phyloP scores from a whole-genome alignment of 129 eudicot species.

The Apium graveolens region DNA sequence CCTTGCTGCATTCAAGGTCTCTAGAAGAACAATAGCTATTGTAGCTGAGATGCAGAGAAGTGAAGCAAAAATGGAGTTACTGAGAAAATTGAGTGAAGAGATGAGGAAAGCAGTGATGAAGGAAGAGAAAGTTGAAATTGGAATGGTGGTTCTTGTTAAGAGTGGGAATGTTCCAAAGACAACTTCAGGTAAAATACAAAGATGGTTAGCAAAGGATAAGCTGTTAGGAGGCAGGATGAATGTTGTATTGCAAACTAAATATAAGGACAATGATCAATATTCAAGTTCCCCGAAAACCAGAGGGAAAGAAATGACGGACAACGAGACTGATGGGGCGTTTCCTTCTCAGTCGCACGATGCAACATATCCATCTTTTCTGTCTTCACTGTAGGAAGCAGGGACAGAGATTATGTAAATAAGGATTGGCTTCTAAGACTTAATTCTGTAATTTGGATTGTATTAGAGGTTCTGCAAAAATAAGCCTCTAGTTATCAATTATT shows the following conservation, averaged over 20 bases:
- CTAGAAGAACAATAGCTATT: constrained; percentile 19
- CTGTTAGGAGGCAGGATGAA: constrained; percentile 36
- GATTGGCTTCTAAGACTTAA: neutral
- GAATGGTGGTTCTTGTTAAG: constrained; percentile 47
- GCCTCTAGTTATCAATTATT: too few relatives aligned
- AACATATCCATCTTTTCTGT: constrained; percentile 4
- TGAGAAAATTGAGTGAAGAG: constrained; percentile 43
- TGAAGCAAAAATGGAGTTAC: constrained; percentile 15
- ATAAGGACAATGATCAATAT: constrained; percentile 12
- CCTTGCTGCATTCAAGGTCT: constrained; percentile 44
- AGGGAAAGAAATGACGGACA: neutral
- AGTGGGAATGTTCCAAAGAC: constrained; percentile 68
- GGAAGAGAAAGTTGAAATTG: constrained; percentile 40
- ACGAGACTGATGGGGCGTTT: constrained; percentile 1
- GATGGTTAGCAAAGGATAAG: constrained; percentile 71
- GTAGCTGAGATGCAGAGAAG: constrained; percentile 60
- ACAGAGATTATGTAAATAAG: neutral
- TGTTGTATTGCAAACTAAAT: constrained; percentile 41
- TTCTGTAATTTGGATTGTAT: neutral
- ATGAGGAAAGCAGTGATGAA: constrained; percentile 32
- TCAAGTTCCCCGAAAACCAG: constrained; percentile 13
- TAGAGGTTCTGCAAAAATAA: neutral
- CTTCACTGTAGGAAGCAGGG: constrained; percentile 17
- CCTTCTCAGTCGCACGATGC: neutral
- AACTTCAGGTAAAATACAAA: constrained; percentile 68